Evolutionary conservation across 257 asterid species (phyloP), one percentile per base, ranked within the genome.

Genomic region (Verbascum thapsus): DNA sequence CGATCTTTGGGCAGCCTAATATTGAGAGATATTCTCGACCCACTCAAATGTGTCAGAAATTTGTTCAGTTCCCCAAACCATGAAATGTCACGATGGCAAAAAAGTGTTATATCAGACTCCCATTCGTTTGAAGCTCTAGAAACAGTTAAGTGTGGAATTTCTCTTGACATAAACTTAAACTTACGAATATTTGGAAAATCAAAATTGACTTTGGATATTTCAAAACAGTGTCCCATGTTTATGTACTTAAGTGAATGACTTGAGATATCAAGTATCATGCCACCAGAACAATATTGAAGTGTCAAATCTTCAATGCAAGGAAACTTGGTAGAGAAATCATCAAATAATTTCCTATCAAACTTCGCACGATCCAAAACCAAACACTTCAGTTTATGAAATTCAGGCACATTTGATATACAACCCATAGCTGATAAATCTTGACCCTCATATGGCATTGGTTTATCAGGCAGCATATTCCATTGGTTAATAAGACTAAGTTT

Each of bases 211-310:
- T 10, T 7, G 52, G 45, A 47, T 10, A 10, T 11, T 10, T 2
- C 5, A 7, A n/a, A n/a, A n/a, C 6, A 10, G 12, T 22, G 39
- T 1, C 0, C 6, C 13, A 70, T 15, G 35, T 1, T 44, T 8
- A 62, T 34, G 54, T 1, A 48, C 59, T 64, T 50, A 12, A 63
- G 66, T 11, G 66, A 44, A 5, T 13, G 10, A 7, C 70, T 70
- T 6, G 61, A 45, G 34, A 70, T 22, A 1, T 26, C 0, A 8
- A 60, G 16, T 8, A 8, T n/a, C 7, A 1, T 2, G 6, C 7
- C 35, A 6, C 58, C 57, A 17, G 0, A 0, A 8, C 45, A 61
- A 15, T 0, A 0, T 8, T 1, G 6, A 40, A 69, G 4, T 7
- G 3, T 20, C 45, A 69, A 34, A 40, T 60, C 56, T 37, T 60